Percentiles rank a stretch among this genome's conserved stretches.
Evolutionary conservation across 345 rosid species (phyloP).

Genomic region (Hirschfeldia incana): DNA sequence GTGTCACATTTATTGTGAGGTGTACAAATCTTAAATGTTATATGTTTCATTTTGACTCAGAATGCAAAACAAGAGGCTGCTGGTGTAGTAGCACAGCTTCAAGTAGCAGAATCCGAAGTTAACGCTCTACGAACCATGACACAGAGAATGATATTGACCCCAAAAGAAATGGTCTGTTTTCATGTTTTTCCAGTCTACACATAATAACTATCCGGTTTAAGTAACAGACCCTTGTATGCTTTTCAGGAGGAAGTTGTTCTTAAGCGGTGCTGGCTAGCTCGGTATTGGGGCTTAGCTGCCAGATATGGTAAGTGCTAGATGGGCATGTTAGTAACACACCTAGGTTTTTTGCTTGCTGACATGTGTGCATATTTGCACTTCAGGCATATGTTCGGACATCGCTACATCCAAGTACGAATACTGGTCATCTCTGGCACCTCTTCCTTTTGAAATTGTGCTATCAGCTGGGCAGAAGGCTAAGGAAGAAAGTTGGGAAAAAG

Average conservation of each 20-base stretch:
- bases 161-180: conserved; percentile 92
- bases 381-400: conserved; percentile 94
- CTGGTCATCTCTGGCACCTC: conserved; percentile 98
- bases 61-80: conserved; percentile 65
- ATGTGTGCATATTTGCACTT: conserved; percentile 31
- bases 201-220: background rate
- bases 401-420: conserved; percentile 85
- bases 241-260: conserved; percentile 99
- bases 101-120: conserved; percentile 83
- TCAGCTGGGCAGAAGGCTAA: conserved; percentile 99
- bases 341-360: conserved; percentile 10
- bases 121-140: conserved; percentile 83
- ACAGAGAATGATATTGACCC: conserved; percentile 96
- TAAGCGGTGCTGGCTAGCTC: conserved; percentile 99
- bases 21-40: conserved; percentile 4
- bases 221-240: conserved; percentile 24
- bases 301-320: conserved; percentile 62
- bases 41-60: conserved; percentile 51
- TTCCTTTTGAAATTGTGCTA: conserved; percentile 93
- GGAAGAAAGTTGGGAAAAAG: conserved; percentile 75
- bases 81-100: conserved; percentile 54
- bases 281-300: conserved; percentile 97
- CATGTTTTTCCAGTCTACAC: conserved; percentile 1
- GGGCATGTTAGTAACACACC: background rate
- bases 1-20: conserved; percentile 19